Conservation (phyloP, 805 yeast genomes). For the Kuraishia piskuri region DNA sequence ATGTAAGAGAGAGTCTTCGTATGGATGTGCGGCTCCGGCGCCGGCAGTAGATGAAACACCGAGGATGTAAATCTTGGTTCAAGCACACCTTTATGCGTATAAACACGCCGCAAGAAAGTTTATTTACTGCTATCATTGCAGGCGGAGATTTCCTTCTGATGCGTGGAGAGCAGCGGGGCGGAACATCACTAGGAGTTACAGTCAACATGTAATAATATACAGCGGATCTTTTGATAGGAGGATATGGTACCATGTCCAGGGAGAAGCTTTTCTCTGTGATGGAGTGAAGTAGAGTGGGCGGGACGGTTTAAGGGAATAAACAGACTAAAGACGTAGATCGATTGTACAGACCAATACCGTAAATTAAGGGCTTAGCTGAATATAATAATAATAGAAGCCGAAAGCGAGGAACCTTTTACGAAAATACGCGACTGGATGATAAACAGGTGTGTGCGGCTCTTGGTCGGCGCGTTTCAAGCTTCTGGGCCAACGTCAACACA, state of each 20-base stretch:
- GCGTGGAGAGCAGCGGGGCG: neutral
- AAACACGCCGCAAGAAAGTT: neutral
- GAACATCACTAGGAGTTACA: neutral
- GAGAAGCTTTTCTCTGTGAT: too few species aligned
- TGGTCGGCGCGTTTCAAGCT: neutral
- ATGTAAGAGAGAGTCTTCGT: neutral
- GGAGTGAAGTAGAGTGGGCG: too few species aligned
- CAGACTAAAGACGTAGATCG: too few species aligned
- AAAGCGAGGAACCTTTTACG: neutral
- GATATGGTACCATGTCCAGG: too few species aligned
- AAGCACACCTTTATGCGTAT: neutral
- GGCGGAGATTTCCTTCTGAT: neutral
- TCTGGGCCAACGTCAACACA: neutral
- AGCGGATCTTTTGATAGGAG: too few species aligned
- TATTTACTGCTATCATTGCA: neutral
- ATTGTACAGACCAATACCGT: neutral
- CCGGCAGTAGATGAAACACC: neutral
- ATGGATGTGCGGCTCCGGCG: neutral
- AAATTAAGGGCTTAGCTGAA: neutral
- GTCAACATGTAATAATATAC: too few species aligned
- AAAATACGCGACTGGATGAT: neutral
- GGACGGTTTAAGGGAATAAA: too few species aligned
- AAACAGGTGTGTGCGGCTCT: neutral
- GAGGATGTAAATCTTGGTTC: neutral
- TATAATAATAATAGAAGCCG: neutral